Percentiles rank a stretch among this genome's conserved stretches.
Evolutionary conservation across 306 rosid genomes (phyloP).

Genomic region (Prunus persica): DNA sequence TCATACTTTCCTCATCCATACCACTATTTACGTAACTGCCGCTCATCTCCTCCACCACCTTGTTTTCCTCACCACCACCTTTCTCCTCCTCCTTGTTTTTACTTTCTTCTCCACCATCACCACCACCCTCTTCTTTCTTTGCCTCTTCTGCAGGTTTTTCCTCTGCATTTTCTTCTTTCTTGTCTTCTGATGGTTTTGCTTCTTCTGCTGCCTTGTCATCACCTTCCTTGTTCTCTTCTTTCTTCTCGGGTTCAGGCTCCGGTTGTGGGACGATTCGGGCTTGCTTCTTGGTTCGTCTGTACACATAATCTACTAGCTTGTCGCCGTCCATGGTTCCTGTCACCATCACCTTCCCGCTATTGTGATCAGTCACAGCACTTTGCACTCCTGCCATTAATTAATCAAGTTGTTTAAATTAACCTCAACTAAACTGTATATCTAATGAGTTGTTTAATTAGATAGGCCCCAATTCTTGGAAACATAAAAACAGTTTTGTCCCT

Average conservation of each 20-base stretch:
- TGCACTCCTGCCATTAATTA: conserved; percentile 60
- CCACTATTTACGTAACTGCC: conserved; percentile 8
- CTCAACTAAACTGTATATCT: no score
- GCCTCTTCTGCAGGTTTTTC: conserved; percentile 39
- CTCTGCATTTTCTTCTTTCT: conserved; percentile 25
- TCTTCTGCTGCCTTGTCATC: conserved; percentile 42
- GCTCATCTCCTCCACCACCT: conserved; percentile 30
- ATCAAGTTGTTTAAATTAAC: neutral
- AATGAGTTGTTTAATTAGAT: neutral
- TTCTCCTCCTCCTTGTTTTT: neutral
- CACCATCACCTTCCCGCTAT: conserved; percentile 69
- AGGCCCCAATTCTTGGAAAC: neutral
- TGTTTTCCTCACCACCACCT: conserved; percentile 25
- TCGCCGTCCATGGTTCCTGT: conserved; percentile 84
- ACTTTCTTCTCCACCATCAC: neutral
- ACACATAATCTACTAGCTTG: conserved; percentile 80
- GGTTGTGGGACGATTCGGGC: conserved; percentile 80
- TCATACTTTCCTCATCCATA: conserved; percentile 57
- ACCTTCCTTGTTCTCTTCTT: conserved; percentile 32
- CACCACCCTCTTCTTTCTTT: conserved; percentile 48
- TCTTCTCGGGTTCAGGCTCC: conserved; percentile 42
- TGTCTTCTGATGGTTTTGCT: conserved; percentile 44
- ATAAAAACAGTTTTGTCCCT: no score
- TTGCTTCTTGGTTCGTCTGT: conserved; percentile 80
- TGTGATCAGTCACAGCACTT: conserved; percentile 63